These are phyloP conservation scores for Cryptosporidium sp. DNA, from an alignment of 169 alveolate genomes.

Conservation along the genomic window DNA sequence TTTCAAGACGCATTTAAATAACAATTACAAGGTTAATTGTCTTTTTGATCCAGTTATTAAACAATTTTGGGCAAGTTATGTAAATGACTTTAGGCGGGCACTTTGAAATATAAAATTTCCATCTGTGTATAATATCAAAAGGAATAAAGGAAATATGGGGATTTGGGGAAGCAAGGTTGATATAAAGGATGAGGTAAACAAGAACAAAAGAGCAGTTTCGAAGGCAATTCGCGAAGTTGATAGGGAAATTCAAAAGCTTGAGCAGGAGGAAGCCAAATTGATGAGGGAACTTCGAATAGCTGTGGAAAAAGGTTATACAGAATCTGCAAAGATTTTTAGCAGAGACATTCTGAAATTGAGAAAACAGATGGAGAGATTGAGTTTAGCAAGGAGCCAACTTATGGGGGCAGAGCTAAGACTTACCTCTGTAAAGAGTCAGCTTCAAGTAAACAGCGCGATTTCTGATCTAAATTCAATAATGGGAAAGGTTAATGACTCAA, in stretches of 20 bases:
- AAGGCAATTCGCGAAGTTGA: constrained; percentile 66
- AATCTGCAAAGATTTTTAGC: constrained; percentile 65
- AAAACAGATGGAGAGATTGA: constrained; percentile 44
- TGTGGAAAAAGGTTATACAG: constrained; percentile 48
- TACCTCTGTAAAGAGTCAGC: constrained; percentile 61
- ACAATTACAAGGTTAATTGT: background rate
- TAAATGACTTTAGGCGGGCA: constrained; percentile 14
- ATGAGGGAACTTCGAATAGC: constrained; percentile 32
- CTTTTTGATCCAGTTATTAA: background rate
- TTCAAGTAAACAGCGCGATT: constrained; percentile 53
- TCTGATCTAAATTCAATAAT: constrained; percentile 41
- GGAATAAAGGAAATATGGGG: constrained; percentile 38
- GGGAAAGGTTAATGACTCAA: constrained; percentile 60
- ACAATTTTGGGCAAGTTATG: background rate
- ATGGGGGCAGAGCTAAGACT: constrained; percentile 69
- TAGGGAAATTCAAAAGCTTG: constrained; percentile 62
- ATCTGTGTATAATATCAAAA: background rate
- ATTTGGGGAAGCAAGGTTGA: constrained; percentile 61
- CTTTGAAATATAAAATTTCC: background rate
- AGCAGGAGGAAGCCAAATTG: constrained; percentile 34
- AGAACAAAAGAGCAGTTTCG: constrained; percentile 64
- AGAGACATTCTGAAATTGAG: constrained; percentile 51
- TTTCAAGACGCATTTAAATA: background rate
- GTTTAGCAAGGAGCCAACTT: constrained; percentile 60
- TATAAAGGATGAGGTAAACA: constrained; percentile 41